Conservation (phyloP, 2,329 filamentous ascomycete genomes). For the Aspergillus niger region DNA sequence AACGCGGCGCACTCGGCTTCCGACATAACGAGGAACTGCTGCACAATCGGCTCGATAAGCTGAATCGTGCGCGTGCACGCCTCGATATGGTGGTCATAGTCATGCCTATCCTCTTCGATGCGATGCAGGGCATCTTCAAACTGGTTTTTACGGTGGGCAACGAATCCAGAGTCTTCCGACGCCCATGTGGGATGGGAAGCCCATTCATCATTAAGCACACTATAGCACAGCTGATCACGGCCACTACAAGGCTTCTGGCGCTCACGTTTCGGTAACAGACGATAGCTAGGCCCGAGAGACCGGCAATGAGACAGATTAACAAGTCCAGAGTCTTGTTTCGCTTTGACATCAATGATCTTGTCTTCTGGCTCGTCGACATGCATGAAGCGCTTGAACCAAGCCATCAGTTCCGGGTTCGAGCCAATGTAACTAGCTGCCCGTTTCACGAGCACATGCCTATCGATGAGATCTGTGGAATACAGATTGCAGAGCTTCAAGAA, state of each 20-base stretch:
- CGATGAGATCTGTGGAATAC: conserved; percentile 89
- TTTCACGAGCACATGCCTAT: conserved; percentile 77
- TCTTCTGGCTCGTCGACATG: conserved; percentile 72
- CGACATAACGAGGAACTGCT: conserved; percentile 80
- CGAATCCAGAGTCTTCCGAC: conserved; percentile 95
- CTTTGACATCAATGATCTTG: conserved; percentile 75
- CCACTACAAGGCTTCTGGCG: conserved; percentile 90
- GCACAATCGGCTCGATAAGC: conserved; percentile 88
- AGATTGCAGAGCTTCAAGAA: conserved; percentile 97
- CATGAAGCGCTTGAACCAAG: conserved; percentile 83
- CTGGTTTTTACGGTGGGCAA: conserved; percentile 94
- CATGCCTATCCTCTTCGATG: conserved; percentile 96
- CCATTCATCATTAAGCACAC: conserved; percentile 96
- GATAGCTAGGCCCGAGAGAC: conserved; percentile 93
- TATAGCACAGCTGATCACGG: conserved; percentile 89
- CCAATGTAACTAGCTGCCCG: conserved; percentile 85
- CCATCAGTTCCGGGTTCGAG: conserved; percentile 83
- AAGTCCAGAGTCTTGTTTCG: conserved; percentile 70
- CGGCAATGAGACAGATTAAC: conserved; percentile 96
- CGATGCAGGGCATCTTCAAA: conserved; percentile 93
- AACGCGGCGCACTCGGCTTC: conserved; percentile 72
- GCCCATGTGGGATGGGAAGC: conserved; percentile 98
- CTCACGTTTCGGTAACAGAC: conserved; percentile 85
- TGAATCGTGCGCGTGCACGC: conserved; percentile 93
- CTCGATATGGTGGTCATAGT: conserved; percentile 98